Conservation (phyloP, 2,329 filamentous ascomycete species). For the Myriosclerotinia duriaeana region DNA sequence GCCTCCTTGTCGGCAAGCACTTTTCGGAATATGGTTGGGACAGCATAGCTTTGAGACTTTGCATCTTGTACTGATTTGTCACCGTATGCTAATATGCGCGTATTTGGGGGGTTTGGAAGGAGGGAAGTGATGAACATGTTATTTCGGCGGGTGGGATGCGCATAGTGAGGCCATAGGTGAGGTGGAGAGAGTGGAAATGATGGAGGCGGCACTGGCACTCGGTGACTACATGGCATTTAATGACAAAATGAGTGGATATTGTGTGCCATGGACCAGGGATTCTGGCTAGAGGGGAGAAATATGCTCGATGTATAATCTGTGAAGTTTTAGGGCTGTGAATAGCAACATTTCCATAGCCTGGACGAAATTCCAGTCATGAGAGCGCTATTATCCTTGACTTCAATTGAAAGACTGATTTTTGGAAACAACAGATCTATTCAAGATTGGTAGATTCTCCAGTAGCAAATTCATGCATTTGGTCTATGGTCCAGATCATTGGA, state of each 20-base stretch:
- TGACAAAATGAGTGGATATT: neutral
- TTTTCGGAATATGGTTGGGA: slow-evolving; percentile 16
- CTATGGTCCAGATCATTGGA: neutral
- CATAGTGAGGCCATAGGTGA: neutral
- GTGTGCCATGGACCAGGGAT: slow-evolving; percentile 19
- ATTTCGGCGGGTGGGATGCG: slow-evolving; percentile 5
- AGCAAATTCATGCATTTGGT: neutral
- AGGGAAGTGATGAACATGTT: neutral
- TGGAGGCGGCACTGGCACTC: neutral
- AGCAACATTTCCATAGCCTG: neutral
- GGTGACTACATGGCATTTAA: neutral
- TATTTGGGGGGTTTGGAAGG: slow-evolving; percentile 16
- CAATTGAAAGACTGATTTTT: too few species aligned
- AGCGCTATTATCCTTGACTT: neutral
- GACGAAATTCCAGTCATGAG: neutral
- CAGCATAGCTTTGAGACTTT: neutral
- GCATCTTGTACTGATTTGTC: slow-evolving; percentile 36
- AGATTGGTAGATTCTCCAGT: too few species aligned
- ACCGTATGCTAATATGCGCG: neutral
- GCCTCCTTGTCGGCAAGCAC: neutral
- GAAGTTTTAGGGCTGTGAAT: neutral
- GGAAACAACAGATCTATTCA: too few species aligned
- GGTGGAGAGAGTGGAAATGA: neutral
- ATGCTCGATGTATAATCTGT: slow-evolving; percentile 2
- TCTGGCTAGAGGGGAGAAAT: neutral